These are phyloP conservation scores for Quercus tomentella DNA, from an alignment of 331 rosid genomes.

Conservation along the genomic window DNA sequence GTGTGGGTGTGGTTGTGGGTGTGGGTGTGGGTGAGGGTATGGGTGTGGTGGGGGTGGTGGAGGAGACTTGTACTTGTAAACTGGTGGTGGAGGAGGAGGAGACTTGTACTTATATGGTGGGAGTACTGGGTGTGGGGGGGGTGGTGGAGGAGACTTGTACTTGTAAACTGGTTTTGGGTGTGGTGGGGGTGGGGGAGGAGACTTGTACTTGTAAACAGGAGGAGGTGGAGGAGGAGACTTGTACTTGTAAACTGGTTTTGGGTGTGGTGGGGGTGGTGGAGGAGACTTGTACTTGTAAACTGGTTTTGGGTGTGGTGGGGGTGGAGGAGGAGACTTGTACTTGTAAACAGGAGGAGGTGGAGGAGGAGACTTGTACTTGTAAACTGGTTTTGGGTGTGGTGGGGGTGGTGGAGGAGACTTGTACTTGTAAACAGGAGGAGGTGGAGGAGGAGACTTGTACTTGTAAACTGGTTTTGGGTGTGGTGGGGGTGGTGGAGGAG, in stretches of 20 bases:
- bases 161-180: neutral
- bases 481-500: neutral
- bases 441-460: neutral
- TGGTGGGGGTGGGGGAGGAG: neutral
- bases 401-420: slow-evolving; percentile 12
- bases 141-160: slow-evolving; percentile 44
- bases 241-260: neutral
- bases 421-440: neutral
- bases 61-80: too few relatives aligned
- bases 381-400: too few relatives aligned
- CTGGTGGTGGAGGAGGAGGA: neutral
- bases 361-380: neutral
- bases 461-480: too few relatives aligned
- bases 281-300: neutral
- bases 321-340: neutral
- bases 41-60: too few relatives aligned
- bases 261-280: slow-evolving; percentile 1
- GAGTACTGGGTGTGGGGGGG: neutral
- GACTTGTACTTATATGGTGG: neutral
- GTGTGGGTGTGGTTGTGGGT: too few relatives aligned
- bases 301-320: too few relatives aligned
- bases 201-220: slow-evolving; percentile 3
- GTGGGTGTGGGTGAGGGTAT: too few relatives aligned
- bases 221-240: slow-evolving; percentile 5
- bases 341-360: neutral